Evolutionary conservation across 345 rosid genomes (phyloP).

Genomic region (Pugionium cornutum): DNA sequence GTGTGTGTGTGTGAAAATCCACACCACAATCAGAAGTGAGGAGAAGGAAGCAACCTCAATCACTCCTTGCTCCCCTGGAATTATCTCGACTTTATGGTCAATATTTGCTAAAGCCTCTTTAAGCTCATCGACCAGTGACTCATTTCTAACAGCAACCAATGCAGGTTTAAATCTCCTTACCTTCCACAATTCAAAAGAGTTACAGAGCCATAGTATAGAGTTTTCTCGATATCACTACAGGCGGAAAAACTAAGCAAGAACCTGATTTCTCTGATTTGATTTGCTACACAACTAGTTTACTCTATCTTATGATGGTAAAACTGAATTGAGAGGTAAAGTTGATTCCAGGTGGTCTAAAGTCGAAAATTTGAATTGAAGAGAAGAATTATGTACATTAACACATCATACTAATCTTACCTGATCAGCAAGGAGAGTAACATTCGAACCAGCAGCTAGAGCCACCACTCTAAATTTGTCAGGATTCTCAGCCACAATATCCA

Average conservation of each 20-base stretch:
- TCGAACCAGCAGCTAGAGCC: conserved; percentile 96
- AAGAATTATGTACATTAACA: not conserved
- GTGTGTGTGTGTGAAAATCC: not conserved
- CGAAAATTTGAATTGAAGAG: not conserved
- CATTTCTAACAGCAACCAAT: conserved; percentile 77
- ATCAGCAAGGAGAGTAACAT: conserved; percentile 88
- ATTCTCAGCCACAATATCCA: conserved; percentile 88
- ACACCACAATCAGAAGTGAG: conserved; percentile 8
- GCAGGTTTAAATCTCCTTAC: conserved; percentile 84
- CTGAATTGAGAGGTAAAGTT: not conserved
- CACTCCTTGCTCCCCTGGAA: conserved; percentile 92
- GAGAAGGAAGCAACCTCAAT: conserved; percentile 56
- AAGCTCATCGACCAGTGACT: conserved; percentile 69
- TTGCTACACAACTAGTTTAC: not conserved
- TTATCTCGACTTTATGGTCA: conserved; percentile 83
- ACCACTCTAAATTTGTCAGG: conserved; percentile 88
- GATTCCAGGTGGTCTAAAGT: not conserved
- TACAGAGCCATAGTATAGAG: conserved; percentile 5
- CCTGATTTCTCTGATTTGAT: conserved; percentile 9
- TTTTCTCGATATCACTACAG: conserved; percentile 3
- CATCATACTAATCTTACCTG: conserved; percentile 53
- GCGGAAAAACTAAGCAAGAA: not conserved
- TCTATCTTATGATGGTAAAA: not conserved
- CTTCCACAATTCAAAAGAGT: conserved; percentile 45
- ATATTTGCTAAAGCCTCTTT: conserved; percentile 80